These are phyloP conservation scores for Alloascoidea hylecoeti DNA, from an alignment of 805 yeast genomes.

Conservation along the genomic window DNA sequence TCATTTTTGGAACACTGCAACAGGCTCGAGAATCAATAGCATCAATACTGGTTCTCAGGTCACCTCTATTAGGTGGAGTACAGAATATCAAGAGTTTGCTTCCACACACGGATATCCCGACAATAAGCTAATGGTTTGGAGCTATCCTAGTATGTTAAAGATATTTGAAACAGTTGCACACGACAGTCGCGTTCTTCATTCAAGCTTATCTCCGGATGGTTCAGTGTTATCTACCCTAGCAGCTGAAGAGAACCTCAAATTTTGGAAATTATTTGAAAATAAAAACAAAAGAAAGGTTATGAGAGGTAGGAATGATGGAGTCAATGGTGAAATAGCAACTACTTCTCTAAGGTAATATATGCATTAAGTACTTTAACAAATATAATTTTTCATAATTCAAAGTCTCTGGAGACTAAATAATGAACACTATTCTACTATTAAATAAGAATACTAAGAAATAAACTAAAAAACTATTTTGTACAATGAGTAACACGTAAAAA, in stretches of 20 bases:
- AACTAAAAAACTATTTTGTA: no score
- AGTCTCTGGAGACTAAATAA: no score
- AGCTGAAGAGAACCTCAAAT: constrained; percentile 91
- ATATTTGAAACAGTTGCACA: constrained; percentile 90
- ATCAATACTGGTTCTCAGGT: constrained; percentile 91
- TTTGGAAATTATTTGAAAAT: constrained; percentile 79
- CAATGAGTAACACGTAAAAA: no score
- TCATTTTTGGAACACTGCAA: constrained; percentile 73
- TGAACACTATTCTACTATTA: no score
- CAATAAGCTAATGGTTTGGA: constrained; percentile 70
- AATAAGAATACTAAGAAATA: no score
- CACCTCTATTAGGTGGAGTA: constrained; percentile 86
- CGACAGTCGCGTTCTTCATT: constrained; percentile 72
- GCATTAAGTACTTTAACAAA: no score
- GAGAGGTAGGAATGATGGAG: no score
- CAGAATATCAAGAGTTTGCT: constrained; percentile 48
- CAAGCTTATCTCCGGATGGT: constrained; percentile 82
- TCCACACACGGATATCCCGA: constrained; percentile 92
- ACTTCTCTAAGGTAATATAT: no score
- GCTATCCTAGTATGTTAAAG: constrained; percentile 73
- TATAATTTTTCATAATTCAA: no score
- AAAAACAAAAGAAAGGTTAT: constrained; percentile 16
- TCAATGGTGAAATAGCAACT: no score
- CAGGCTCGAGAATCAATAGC: constrained; percentile 75
- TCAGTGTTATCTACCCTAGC: constrained; percentile 88